Evolutionary conservation across 2,329 filamentous ascomycete species (phyloP).

Genomic region (Exophiala oligosperma): DNA sequence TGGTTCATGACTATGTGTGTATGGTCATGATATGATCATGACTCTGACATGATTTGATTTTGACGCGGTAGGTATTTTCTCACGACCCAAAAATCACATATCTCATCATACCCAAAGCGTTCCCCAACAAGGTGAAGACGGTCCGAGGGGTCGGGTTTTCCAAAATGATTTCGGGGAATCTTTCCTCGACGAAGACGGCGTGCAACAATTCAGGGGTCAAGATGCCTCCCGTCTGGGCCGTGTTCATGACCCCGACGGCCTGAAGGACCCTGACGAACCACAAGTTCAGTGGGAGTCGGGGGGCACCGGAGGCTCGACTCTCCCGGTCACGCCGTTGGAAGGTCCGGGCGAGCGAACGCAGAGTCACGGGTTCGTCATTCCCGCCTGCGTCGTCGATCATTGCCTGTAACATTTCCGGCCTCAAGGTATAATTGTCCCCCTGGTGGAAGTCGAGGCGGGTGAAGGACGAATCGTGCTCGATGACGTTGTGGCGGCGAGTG

Average conservation of each 20-base stretch:
- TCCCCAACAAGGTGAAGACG: conserved; percentile 27
- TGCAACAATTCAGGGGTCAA: conserved; percentile 28
- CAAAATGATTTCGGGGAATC: conserved; percentile 34
- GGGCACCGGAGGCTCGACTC: conserved; percentile 29
- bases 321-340: conserved; percentile 33
- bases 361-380: conserved; percentile 33
- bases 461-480: conserved; percentile 39
- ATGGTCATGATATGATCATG: too few relatives aligned
- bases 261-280: conserved; percentile 34
- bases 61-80: not conserved
- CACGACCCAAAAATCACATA: conserved; percentile 21
- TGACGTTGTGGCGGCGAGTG: conserved; percentile 35
- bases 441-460: conserved; percentile 37
- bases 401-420: conserved; percentile 34
- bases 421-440: conserved; percentile 37
- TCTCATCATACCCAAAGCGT: conserved; percentile 23
- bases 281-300: conserved; percentile 29
- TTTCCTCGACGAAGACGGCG: conserved; percentile 35
- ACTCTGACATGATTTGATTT: too few relatives aligned
- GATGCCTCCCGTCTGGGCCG: conserved; percentile 29
- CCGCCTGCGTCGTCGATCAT: conserved; percentile 34
- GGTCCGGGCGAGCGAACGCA: conserved; percentile 32
- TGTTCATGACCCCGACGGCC: conserved; percentile 31
- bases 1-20: too few relatives aligned
- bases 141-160: conserved; percentile 29